Percentiles rank a stretch among this genome's conserved stretches.
These are phyloP conservation scores for Melastoma candidum DNA, from an alignment of 441 rosid species.

Conservation along the genomic window DNA sequence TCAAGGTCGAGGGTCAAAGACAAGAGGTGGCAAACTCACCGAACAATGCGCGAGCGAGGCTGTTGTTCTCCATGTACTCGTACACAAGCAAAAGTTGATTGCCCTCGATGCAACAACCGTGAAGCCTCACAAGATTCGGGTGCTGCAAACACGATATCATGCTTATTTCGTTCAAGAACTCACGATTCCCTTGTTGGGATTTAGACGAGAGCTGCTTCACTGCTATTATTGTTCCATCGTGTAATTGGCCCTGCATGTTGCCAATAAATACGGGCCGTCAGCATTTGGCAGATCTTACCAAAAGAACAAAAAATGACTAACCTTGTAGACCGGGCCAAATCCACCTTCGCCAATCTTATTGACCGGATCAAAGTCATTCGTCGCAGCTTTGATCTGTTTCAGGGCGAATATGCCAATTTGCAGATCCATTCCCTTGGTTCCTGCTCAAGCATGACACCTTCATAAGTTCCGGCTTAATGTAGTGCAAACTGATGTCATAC, in stretches of 20 bases:
- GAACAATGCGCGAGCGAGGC: constrained; percentile 46
- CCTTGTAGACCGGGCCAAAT: constrained; percentile 54
- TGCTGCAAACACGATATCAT: constrained; percentile 58
- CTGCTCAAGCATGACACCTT: constrained; percentile 14
- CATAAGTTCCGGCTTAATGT: neutral
- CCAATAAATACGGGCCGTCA: neutral
- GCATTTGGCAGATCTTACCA: neutral
- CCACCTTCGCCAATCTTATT: constrained; percentile 65
- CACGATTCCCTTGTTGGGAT: constrained; percentile 67
- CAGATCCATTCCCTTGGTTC: constrained; percentile 26
- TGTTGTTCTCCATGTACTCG: constrained; percentile 74
- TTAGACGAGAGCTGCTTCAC: constrained; percentile 66
- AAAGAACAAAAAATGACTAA: constrained; percentile 4
- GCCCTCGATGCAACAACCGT: constrained; percentile 59
- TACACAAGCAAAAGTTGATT: constrained; percentile 56
- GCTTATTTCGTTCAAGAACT: constrained; percentile 61
- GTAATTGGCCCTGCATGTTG: constrained; percentile 35
- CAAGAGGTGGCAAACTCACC: constrained; percentile 27
- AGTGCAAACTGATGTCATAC: neutral
- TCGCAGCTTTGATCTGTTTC: constrained; percentile 43
- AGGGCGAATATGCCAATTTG: constrained; percentile 32
- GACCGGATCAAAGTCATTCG: constrained; percentile 32
- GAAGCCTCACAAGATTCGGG: constrained; percentile 64
- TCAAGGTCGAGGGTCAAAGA: neutral
- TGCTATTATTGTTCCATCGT: constrained; percentile 49